phyloP scores from a whole-genome alignment of 805 yeast species.

The Tetrapisispora taiwanensis region DNA sequence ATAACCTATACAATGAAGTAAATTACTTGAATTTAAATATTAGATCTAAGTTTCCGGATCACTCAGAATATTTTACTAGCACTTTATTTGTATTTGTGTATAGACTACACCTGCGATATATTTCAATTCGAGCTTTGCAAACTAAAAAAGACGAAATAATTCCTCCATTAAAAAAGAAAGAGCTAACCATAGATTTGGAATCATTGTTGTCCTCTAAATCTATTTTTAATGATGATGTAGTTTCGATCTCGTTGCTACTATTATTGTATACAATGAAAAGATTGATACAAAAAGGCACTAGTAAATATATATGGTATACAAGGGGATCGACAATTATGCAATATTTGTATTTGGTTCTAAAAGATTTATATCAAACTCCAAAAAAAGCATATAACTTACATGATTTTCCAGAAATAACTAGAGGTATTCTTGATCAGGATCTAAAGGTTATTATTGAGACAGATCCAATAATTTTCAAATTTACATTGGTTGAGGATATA shows the following conservation, averaged over 20 bases:
- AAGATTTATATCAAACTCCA: constrained; percentile 18
- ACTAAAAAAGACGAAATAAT: constrained; percentile 9
- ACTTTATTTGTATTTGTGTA: constrained; percentile 19
- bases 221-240: constrained; percentile 11
- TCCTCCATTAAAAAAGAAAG: constrained; percentile 5
- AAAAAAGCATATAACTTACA: constrained; percentile 6
- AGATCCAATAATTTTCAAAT: constrained; percentile 11
- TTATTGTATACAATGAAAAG: constrained; percentile 19
- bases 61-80: constrained; percentile 14
- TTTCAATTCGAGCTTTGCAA: constrained; percentile 11
- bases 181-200: not conserved
- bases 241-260: constrained; percentile 16
- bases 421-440: constrained; percentile 11
- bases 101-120: constrained; percentile 19
- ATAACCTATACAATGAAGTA: constrained; percentile 6
- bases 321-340: constrained; percentile 27
- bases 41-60: constrained; percentile 2
- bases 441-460: constrained; percentile 11
- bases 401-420: constrained; percentile 3
- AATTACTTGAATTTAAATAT: not conserved
- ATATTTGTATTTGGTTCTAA: constrained; percentile 20
- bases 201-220: constrained; percentile 7
- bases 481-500: constrained; percentile 18
- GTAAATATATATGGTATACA: constrained; percentile 20
- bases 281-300: constrained; percentile 12